A percentile compares a stretch with the other conserved stretches of the same genome.
Evolutionary conservation across 768 basidiomycete species (phyloP).

Genomic region (Boletellus sp.): DNA sequence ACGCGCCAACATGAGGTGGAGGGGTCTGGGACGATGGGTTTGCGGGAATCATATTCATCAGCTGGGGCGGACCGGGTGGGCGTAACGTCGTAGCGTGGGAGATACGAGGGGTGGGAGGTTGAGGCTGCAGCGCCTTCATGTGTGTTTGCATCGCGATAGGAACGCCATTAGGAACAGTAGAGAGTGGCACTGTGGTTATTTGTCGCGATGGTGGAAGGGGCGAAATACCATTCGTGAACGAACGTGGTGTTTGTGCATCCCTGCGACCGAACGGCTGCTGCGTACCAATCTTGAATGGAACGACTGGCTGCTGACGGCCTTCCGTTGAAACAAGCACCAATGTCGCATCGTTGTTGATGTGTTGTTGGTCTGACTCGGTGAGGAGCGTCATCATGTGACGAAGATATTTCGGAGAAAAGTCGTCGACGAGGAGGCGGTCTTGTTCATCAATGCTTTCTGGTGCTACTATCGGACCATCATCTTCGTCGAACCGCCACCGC

Average conservation of each 20-base stretch:
- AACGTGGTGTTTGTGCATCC: slow-evolving; percentile 22
- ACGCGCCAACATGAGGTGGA: slow-evolving; percentile 30
- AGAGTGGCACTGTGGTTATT: slow-evolving; percentile 20
- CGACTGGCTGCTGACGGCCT: slow-evolving; percentile 47
- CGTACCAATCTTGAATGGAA: slow-evolving; percentile 44
- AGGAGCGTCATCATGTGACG: slow-evolving; percentile 54
- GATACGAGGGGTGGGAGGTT: slow-evolving; percentile 52
- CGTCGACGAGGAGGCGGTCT: slow-evolving; percentile 66
- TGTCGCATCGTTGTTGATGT: slow-evolving; percentile 49
- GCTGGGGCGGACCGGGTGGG: slow-evolving; percentile 36
- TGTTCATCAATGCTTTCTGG: slow-evolving; percentile 65
- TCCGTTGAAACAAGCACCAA: slow-evolving; percentile 42
- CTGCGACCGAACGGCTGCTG: slow-evolving; percentile 29
- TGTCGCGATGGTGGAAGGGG: slow-evolving; percentile 22
- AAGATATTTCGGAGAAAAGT: slow-evolving; percentile 60
- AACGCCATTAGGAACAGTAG: slow-evolving; percentile 39
- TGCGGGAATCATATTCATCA: slow-evolving; percentile 32
- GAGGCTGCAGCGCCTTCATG: slow-evolving; percentile 57
- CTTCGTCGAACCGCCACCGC: slow-evolving; percentile 67
- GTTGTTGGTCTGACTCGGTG: slow-evolving; percentile 49
- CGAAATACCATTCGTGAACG: slow-evolving; percentile 24
- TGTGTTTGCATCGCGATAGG: slow-evolving; percentile 60
- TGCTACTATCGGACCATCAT: slow-evolving; percentile 54
- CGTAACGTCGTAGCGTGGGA: slow-evolving; percentile 39
- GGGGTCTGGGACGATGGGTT: slow-evolving; percentile 31